These are phyloP conservation scores for Saccharomycopsis malanga DNA, from an alignment of 805 yeast species.

Conservation along the genomic window DNA sequence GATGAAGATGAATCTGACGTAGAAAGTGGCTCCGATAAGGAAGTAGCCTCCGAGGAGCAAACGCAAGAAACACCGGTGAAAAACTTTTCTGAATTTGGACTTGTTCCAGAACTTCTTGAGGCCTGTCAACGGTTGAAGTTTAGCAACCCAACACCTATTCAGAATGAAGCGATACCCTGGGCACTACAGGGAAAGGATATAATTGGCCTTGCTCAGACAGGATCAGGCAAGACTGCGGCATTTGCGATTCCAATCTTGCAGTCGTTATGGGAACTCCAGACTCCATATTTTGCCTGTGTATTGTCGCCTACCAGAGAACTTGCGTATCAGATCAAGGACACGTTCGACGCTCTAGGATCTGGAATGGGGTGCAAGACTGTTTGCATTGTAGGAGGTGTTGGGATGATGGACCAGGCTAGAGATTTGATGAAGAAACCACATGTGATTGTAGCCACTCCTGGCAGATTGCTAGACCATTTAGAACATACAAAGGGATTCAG, in stretches of 20 bases:
- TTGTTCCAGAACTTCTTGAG: conserved; percentile 73
- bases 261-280: conserved; percentile 80
- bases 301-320: conserved; percentile 81
- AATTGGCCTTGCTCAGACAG: conserved; percentile 95
- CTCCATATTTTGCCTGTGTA: conserved; percentile 83
- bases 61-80: conserved; percentile 21
- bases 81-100: conserved; percentile 49
- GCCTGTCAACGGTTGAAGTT: conserved; percentile 71
- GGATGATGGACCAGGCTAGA: conserved; percentile 94
- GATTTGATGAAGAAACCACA: conserved; percentile 93
- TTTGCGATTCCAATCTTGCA: conserved; percentile 94
- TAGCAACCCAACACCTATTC: conserved; percentile 88
- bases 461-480: conserved; percentile 86
- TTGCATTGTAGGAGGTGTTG: conserved; percentile 96
- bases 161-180: conserved; percentile 82
- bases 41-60: not conserved
- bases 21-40: not conserved
- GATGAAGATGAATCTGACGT: not conserved
- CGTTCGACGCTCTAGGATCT: conserved; percentile 89
- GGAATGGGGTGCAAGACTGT: conserved; percentile 87
- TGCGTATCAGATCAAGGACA: conserved; percentile 85
- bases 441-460: conserved; percentile 92
- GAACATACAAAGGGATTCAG: conserved; percentile 89
- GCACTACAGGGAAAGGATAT: conserved; percentile 88
- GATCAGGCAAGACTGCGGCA: conserved; percentile 98